These are phyloP conservation scores for Solanum hybrid DNA, from an alignment of 305 asterid genomes.

Conservation along the genomic window DNA sequence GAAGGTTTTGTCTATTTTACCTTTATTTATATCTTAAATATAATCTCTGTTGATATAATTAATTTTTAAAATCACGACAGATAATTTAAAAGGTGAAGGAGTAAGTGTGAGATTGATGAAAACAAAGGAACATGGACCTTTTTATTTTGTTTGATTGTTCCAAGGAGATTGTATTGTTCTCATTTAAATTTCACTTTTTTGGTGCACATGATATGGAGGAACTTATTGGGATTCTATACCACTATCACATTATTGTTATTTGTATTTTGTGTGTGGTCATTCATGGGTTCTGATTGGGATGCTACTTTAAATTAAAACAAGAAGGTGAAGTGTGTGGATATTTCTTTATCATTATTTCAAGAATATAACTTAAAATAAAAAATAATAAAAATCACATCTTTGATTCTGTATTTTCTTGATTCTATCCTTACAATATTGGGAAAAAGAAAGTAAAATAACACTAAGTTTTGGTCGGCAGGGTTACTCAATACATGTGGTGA, in stretches of 20 bases:
- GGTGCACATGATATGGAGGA: slow-evolving; percentile 3
- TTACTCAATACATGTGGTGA: neutral
- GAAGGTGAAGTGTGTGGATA: neutral
- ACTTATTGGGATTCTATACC: neutral
- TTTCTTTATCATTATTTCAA: neutral
- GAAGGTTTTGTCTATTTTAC: neutral
- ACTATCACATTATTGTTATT: neutral
- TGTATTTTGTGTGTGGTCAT: neutral
- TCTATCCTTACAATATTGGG: neutral
- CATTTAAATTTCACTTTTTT: neutral
- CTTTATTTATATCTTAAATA: neutral
- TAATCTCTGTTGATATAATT: neutral
- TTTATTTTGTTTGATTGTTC: slow-evolving; percentile 5
- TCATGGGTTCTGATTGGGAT: neutral
- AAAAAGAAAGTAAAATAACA: neutral
- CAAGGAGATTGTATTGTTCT: neutral
- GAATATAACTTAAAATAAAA: neutral
- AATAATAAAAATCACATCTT: neutral
- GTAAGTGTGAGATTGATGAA: neutral
- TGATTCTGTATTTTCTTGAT: neutral
- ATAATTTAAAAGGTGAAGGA: neutral
- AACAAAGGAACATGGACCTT: neutral
- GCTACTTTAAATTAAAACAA: neutral
- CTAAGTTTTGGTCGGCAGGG: neutral
- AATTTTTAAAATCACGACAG: neutral